Evolutionary conservation across 2,329 filamentous ascomycete genomes (phyloP).

Genomic region (Aureobasidium sp.): DNA sequence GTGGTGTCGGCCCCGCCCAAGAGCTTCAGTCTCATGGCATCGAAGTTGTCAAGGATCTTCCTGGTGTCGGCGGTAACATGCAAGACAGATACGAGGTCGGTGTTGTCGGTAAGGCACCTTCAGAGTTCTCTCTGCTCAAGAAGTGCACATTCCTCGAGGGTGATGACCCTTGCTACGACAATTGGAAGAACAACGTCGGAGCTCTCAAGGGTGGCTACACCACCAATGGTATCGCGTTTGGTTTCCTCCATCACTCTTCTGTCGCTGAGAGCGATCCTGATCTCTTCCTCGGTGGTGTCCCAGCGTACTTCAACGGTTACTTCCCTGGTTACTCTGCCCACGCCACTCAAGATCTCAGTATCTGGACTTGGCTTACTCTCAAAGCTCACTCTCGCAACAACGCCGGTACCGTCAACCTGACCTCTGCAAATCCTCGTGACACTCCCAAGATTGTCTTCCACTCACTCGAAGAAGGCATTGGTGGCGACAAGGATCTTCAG

Average conservation of each 20-base stretch:
- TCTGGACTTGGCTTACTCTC: slow-evolving; percentile 45
- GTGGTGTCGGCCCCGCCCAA: slow-evolving; percentile 50
- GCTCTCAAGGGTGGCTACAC: slow-evolving; percentile 35
- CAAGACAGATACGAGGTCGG: slow-evolving; percentile 52
- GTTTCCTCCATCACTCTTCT: slow-evolving; percentile 33
- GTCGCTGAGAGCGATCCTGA: slow-evolving; percentile 41
- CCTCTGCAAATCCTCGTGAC: slow-evolving; percentile 54
- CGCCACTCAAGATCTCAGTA: slow-evolving; percentile 34
- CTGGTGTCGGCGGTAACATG: slow-evolving; percentile 57
- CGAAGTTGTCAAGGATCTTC: slow-evolving; percentile 44
- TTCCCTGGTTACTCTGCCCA: slow-evolving; percentile 46
- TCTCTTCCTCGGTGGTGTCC: slow-evolving; percentile 47
- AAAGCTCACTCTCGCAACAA: slow-evolving; percentile 56
- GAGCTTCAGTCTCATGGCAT: slow-evolving; percentile 50
- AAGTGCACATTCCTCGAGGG: slow-evolving; percentile 29
- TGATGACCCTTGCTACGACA: slow-evolving; percentile 35
- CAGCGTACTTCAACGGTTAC: slow-evolving; percentile 47
- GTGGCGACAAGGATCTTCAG: slow-evolving; percentile 34
- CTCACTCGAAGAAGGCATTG: slow-evolving; percentile 44
- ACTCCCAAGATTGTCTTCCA: slow-evolving; percentile 55
- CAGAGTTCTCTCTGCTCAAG: slow-evolving; percentile 29
- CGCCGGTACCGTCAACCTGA: slow-evolving; percentile 53
- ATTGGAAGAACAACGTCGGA: slow-evolving; percentile 32
- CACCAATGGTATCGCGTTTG: slow-evolving; percentile 47
- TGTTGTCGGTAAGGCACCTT: slow-evolving; percentile 36